Percentiles rank a stretch among this genome's conserved stretches.
Evolutionary conservation across 495 filamentous ascomycete genomes (phyloP).

Genomic region (Penicillium daleae): DNA sequence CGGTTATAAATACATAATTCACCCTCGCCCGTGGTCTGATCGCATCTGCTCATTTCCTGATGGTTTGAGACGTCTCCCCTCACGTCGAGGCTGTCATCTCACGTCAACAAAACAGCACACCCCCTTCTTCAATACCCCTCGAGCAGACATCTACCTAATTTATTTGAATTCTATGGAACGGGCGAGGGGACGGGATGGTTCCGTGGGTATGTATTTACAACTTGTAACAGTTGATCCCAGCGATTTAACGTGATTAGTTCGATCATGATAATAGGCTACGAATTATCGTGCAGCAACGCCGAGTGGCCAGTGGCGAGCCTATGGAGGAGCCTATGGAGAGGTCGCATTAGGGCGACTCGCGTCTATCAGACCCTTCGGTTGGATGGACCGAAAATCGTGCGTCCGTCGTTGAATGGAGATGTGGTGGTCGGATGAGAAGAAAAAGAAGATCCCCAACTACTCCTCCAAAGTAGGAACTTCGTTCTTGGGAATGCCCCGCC

Average conservation of each 20-base stretch:
- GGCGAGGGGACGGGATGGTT: background rate
- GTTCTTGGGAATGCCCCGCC: conserved; percentile 13
- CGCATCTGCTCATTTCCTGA: conserved; percentile 13
- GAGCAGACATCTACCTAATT: background rate
- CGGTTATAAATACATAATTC: background rate
- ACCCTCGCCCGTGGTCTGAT: conserved; percentile 8
- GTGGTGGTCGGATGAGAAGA: background rate
- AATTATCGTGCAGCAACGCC: conserved; percentile 10
- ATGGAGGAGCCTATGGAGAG: conserved; percentile 19
- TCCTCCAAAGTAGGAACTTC: background rate
- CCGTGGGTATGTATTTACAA: background rate
- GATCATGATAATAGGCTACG: conserved; percentile 1
- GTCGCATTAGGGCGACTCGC: conserved; percentile 13
- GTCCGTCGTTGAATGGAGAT: background rate
- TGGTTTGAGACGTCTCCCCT: conserved; percentile 7
- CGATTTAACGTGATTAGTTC: conserved; percentile 5
- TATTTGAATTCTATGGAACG: background rate
- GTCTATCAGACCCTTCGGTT: conserved; percentile 26
- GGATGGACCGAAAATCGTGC: conserved; percentile 18
- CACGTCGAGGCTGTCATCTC: conserved; percentile 8
- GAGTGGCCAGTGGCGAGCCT: conserved; percentile 14
- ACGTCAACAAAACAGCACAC: background rate
- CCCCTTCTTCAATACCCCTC: background rate
- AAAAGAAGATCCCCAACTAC: background rate
- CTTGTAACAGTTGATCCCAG: background rate